phyloP scores from a whole-genome alignment of 768 basidiomycete species.

The Neoboletus magnificus region DNA sequence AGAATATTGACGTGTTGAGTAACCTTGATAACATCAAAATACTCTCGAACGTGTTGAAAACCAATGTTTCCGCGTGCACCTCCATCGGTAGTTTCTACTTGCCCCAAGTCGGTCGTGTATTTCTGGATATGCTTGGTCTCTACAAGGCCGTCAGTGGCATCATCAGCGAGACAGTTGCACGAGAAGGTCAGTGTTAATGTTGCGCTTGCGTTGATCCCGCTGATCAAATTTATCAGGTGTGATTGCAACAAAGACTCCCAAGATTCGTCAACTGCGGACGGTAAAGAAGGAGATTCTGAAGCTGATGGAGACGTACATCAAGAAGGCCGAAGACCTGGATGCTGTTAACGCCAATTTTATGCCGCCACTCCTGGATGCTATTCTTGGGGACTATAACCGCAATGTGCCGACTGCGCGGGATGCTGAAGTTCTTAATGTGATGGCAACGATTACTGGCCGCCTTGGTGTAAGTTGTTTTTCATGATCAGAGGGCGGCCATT shows the following conservation, averaged over 20 bases:
- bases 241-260: slow-evolving; percentile 95
- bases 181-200: slow-evolving; percentile 56
- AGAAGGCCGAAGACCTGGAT: slow-evolving; percentile 95
- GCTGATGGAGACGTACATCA: slow-evolving; percentile 96
- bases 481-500: not conserved
- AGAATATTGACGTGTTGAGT: slow-evolving; percentile 87
- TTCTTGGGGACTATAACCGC: slow-evolving; percentile 94
- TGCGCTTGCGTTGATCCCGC: not conserved
- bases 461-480: slow-evolving; percentile 66
- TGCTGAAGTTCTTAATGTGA: slow-evolving; percentile 95
- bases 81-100: slow-evolving; percentile 97
- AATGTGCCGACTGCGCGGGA: slow-evolving; percentile 93
- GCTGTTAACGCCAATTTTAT: slow-evolving; percentile 89
- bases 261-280: slow-evolving; percentile 88
- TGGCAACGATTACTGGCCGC: slow-evolving; percentile 88
- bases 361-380: slow-evolving; percentile 92
- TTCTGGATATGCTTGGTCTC: slow-evolving; percentile 95
- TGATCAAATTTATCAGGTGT: slow-evolving; percentile 54
- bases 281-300: slow-evolving; percentile 99
- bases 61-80: slow-evolving; percentile 95
- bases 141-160: slow-evolving; percentile 97
- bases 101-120: slow-evolving; percentile 94
- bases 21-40: slow-evolving; percentile 96
- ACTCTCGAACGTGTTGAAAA: slow-evolving; percentile 94
- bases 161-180: slow-evolving; percentile 88